Evolutionary conservation across 495 filamentous ascomycete genomes (phyloP), one percentile per base, ranked within the genome.

Genomic region (Hyaloscypha variabilis): DNA sequence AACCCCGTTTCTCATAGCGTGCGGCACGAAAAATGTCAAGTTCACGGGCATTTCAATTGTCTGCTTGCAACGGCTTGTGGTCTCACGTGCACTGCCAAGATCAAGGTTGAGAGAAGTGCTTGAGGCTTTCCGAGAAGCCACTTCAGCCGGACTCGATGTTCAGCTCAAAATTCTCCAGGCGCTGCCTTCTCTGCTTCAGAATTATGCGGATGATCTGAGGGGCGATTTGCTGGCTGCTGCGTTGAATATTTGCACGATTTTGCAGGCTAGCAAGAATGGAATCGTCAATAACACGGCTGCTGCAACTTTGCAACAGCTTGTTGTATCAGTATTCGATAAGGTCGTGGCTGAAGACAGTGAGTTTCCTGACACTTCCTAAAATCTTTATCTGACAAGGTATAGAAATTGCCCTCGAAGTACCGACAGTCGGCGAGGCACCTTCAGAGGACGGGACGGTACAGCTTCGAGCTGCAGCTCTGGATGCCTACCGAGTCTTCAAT

Each of bases 91-190:
- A 10, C 77, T 98, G 58, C 89, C 95, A 6, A 86, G 83, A 65
- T 80, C 84, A 8, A 80, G 91, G 63, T 76, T 99, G 58, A 87
- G 87, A 70, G 93, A 96, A 69, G 91, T 96, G 29, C 81, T 99
- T 14, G 89, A 93, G 58, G 93, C 93, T 1, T 81, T 99, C 66
- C 88, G 88, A 71, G 93, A 97, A 71, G 92, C 90, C 58, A 89
- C 90, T 3, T 77, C 70, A 26, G 70, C 77, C 83, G 93, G 89
- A 34, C 84, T 96, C 56, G 96, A 99, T 75, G 89, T 97, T 2
- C 95, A 99, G 71, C 85, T 99, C 58, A 99, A 97, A 77, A 96
- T 98, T 30, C 80, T 99, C 21, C 95, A 99, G 74, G 91, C 93
- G 0, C 79, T 99, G 31, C 95, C 96, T n/a, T 90, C 93, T 1